Conservation (phyloP, 129 eudicot species). For the Centella asiatica region DNA sequence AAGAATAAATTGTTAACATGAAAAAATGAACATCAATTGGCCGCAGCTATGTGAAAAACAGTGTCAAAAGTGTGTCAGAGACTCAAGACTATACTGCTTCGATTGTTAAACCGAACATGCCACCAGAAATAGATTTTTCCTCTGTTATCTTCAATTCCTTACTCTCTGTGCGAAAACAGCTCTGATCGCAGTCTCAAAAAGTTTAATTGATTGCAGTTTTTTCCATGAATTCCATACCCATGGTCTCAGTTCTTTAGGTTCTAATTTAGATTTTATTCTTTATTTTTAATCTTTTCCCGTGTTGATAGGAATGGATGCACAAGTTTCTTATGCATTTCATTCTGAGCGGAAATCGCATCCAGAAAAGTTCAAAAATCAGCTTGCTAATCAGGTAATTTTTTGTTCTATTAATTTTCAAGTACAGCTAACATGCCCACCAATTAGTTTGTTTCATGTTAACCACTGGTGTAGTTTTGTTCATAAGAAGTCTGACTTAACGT, state of each 20-base stretch:
- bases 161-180: too few relatives aligned
- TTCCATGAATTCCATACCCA: not conserved
- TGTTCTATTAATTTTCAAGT: not conserved
- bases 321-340: constrained; percentile 73
- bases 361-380: constrained; percentile 74
- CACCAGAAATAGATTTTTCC: too few relatives aligned
- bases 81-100: too few relatives aligned
- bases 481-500: too few relatives aligned
- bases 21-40: too few relatives aligned
- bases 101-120: too few relatives aligned
- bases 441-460: not conserved
- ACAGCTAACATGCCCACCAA: constrained; percentile 8
- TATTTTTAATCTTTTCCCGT: too few relatives aligned
- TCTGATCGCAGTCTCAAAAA: not conserved
- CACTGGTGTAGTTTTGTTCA: too few relatives aligned
- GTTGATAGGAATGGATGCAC: constrained; percentile 67
- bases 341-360: constrained; percentile 73
- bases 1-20: too few relatives aligned
- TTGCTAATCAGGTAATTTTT: constrained; percentile 56
- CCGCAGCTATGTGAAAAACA: too few relatives aligned
- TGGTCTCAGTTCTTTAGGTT: not conserved
- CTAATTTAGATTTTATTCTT: not conserved
- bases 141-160: too few relatives aligned
- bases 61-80: too few relatives aligned
- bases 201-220: not conserved